Conservation (phyloP, 2,329 filamentous ascomycete genomes). For the Penicillium frequentans region DNA sequence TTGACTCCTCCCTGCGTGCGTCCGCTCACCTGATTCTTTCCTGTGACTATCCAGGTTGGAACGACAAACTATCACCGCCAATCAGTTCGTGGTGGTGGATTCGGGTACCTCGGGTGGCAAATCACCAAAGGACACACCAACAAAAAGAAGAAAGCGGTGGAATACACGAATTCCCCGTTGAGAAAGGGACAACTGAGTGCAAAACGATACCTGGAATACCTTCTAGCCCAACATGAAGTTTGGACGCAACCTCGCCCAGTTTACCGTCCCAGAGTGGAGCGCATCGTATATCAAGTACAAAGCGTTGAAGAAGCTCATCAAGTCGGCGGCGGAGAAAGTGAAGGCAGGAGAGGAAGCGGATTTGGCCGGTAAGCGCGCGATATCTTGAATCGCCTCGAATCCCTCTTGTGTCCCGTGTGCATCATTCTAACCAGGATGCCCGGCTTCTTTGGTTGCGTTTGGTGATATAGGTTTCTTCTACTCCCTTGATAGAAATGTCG, state of each 20-base stretch:
- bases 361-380: conserved; percentile 73
- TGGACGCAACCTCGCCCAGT: conserved; percentile 49
- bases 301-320: conserved; percentile 87
- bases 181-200: neutral
- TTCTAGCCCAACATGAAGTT: conserved; percentile 47
- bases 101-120: conserved; percentile 1
- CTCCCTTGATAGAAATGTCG: conserved; percentile 91
- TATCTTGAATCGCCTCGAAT: conserved; percentile 6
- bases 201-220: neutral
- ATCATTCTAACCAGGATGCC: conserved; percentile 24
- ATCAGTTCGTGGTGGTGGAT: neutral
- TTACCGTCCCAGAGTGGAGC: conserved; percentile 53
- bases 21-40: conserved; percentile 24
- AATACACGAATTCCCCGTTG: neutral
- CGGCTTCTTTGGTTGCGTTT: conserved; percentile 9
- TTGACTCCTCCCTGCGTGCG: conserved; percentile 16
- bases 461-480: conserved; percentile 82
- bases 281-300: conserved; percentile 54
- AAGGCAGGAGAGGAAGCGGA: conserved; percentile 75
- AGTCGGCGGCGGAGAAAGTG: conserved; percentile 66
- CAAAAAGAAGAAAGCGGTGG: neutral
- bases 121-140: neutral
- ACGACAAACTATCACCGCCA: neutral
- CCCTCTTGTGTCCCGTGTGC: conserved; percentile 8
- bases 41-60: conserved; percentile 18